Evolutionary conservation across 2,329 filamentous ascomycete genomes (phyloP), one percentile per base, ranked within the genome.

Genomic region (Fusarium sp.): DNA sequence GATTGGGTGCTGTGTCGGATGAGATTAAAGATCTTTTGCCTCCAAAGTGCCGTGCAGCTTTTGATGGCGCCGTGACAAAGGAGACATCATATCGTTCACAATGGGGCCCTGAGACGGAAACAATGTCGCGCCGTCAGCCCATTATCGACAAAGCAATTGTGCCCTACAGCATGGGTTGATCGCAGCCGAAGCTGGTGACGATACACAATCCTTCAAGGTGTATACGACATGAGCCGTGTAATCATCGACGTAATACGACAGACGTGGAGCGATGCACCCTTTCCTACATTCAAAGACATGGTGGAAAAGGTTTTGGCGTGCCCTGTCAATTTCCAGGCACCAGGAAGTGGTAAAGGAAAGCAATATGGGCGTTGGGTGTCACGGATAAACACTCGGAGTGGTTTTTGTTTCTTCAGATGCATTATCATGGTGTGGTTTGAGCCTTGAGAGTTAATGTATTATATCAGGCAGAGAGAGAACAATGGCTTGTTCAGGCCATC

Each of bases 31-130:
- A 88, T 29, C 84, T 91, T 61, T 83, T 94, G 61, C 91, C 91
- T 2, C 79, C 85, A 3, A 89, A 93, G 67, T 96, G 93, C 77
- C 87, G 91, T 37, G 81, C 84, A 37, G 91, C 92, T 0, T 94
- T 97, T 66, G 84, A 93, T 50, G 83, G 86, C 54, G 91, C 93
- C 5, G 82, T 89, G 52, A 80, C 81, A 13, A 84, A 86, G 56
- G 93, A 97, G 78, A 78, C 81, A 63, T 80, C 86, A 55, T 98
- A 94, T 92, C 92, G 92, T 77, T 83, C 80, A 31, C 86, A 85
- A 67, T 97, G 94, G 93, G 87, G 87, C 18, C 85, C 87, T 8
- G 94, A 98, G 80, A 83, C 78, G 35, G 80, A 84, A 12, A 87
- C 88, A 60, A 83, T 80, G 62, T 82, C 84, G 38, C 82, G 88